Evolutionary conservation across 768 basidiomycete species (phyloP), one percentile per base, ranked within the genome.

Genomic region (Fibroporia radiculosa): DNA sequence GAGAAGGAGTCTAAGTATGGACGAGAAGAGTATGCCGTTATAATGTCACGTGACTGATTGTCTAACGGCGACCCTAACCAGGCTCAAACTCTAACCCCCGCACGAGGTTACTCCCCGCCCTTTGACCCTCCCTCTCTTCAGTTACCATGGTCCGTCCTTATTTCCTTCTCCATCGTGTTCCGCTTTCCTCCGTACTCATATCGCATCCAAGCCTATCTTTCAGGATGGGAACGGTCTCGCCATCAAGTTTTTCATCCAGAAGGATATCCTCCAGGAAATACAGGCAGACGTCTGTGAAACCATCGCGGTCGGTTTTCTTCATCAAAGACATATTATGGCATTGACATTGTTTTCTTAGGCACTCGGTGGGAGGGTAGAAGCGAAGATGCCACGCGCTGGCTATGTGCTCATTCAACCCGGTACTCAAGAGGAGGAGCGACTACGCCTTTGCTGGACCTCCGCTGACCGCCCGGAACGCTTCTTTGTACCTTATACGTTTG

Each of bases 181-280:
- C 19, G n/a, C 2, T 10, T 18, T 27, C n/a, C 33, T 3, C 6
- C 29, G 3, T 0, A 25, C 20, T 13, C 24, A 20, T 16, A 35
- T 52, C 19, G 44, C 40, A 25, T 23, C 35, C 22, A 44, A 85
- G 82, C 77, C 80, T 37, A 78, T 87, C 47, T 88, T 88, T 45
- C 82, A 85, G 59, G 84, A 84, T 53, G 60, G 54, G 49, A 76
- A 73, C 55, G 80, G 79, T 29, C 62, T 84, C 41, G 74, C 84
- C 2, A 64, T 86, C 70, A 90, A 89, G 57, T 90, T 90, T 58
- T 90, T 89, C 60, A 75, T 90, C 16, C 86, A 89, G 57, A 86
- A 84, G 56, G 85, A 89, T 60, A 68, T 90, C 7, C 63, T 76
- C 3, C 71, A 80, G 45, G 77, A 81, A 52, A 68, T 78, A 18